These are phyloP conservation scores for Aureobasidium sp. DNA, from an alignment of 2,329 filamentous ascomycete genomes.

Conservation along the genomic window DNA sequence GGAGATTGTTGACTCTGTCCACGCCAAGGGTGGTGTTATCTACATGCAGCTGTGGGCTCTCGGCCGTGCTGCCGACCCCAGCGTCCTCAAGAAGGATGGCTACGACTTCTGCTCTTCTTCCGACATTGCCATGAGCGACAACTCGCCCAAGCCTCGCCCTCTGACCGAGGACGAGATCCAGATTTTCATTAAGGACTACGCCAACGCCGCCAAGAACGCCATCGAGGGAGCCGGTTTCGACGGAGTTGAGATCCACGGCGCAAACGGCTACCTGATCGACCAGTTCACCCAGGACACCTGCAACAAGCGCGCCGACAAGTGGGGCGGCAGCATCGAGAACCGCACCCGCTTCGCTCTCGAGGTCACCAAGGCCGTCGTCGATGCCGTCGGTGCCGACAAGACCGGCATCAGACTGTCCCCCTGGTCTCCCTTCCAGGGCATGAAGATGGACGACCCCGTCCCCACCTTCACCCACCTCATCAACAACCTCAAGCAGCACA, in stretches of 20 bases:
- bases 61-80: constrained; percentile 44
- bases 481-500: constrained; percentile 40
- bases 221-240: constrained; percentile 47
- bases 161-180: constrained; percentile 33
- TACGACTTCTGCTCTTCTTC: constrained; percentile 23
- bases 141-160: constrained; percentile 25
- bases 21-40: constrained; percentile 52
- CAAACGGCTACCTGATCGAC: background rate
- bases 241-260: constrained; percentile 19
- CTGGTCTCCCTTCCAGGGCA: constrained; percentile 52
- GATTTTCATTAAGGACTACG: constrained; percentile 29
- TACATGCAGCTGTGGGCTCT: constrained; percentile 55
- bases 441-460: constrained; percentile 53
- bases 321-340: constrained; percentile 41
- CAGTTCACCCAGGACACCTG: constrained; percentile 50
- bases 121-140: constrained; percentile 27
- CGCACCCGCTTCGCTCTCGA: constrained; percentile 45
- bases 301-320: constrained; percentile 46
- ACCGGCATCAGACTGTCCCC: constrained; percentile 52
- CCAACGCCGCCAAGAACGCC: constrained; percentile 36
- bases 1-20: constrained; percentile 51
- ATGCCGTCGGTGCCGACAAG: constrained; percentile 44
- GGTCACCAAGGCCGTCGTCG: constrained; percentile 41
- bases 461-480: constrained; percentile 56
- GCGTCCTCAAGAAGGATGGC: constrained; percentile 27